Evolutionary conservation across 805 yeast genomes (phyloP), one percentile per base, ranked within the genome.

Genomic region (Saturnispora silvae): DNA sequence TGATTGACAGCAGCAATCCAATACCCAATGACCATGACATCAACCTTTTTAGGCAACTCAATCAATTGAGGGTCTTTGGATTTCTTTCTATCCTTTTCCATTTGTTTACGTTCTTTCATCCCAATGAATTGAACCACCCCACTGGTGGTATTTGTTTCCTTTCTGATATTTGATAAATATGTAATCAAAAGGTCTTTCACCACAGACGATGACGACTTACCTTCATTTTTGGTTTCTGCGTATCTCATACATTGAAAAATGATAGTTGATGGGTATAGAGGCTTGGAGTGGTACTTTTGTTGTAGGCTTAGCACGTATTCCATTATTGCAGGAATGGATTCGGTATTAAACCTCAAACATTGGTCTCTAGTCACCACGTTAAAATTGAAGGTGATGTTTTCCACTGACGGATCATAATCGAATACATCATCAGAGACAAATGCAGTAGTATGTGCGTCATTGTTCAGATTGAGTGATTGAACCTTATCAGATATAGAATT

Each of bases 1-100:
- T 82, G 77, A 41, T 82, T 81, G 31, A 81, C 54, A 19, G 81
- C 79, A 4, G 95, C 77, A 26, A 92, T 69, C 97, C 97, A 92
- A 54, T 85, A 89, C 35, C 94, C 79, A 43, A 79, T 68, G 28
- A 68, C 52, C 14, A 81, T 81, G 38, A 81, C 77, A 51, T 81
- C 89, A 23, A 80, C 24, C 51, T 53, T 34, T 16, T 40, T 40
- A 9, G 38, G 26, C 14, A 17, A 26, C 4, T 42, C 38, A 3
- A 32, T 8, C 10, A 22, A 10, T 8, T 22, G 41, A 4, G 34
- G 29, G 15, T 43, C 44, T 17, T 35, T 41, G 4, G 37, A 38
- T n/a, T 41, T 45, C 25, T 40, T 41, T 13, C 33, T 44, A 18
- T 28, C 41, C 20, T 41, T 41, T 16, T 41, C 47, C 17, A 22